phyloP scores from a whole-genome alignment of 2,329 filamentous ascomycete species.

The Aspergillus caelatus region DNA sequence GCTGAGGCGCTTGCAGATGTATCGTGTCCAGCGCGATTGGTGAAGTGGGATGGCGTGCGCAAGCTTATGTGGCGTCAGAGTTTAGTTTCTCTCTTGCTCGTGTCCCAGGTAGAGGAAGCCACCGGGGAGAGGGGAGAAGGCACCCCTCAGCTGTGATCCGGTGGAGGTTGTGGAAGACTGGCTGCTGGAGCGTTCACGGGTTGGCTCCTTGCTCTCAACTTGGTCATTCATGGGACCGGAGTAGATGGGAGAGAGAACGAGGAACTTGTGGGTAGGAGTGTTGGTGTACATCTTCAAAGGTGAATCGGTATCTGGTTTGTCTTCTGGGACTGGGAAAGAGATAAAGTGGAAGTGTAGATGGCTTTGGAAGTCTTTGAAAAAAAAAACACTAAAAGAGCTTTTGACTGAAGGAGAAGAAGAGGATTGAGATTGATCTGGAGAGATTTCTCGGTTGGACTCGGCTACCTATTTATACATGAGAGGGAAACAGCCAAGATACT shows the following conservation, averaged over 20 bases:
- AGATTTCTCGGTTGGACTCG: conserved; percentile 17
- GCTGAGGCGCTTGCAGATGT: conserved; percentile 1
- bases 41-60: background rate
- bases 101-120: conserved; percentile 35
- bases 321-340: conserved; percentile 3
- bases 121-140: conserved; percentile 20
- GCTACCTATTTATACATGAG: conserved; percentile 33
- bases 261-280: conserved; percentile 34
- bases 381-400: background rate
- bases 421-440: conserved; percentile 8
- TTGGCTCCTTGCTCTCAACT: conserved; percentile 10
- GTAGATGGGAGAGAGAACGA: conserved; percentile 36
- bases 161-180: conserved; percentile 26
- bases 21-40: conserved; percentile 27
- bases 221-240: conserved; percentile 30
- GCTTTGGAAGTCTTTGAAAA: background rate
- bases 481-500: conserved; percentile 18
- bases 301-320: background rate
- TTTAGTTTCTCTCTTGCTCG: conserved; percentile 17
- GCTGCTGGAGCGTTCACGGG: conserved; percentile 31
- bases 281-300: conserved; percentile 32
- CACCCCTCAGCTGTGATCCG: conserved; percentile 6
- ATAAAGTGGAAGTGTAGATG: conserved; percentile 6
- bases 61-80: background rate
- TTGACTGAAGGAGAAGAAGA: background rate